These are phyloP conservation scores for Candida tropicalis DNA, from an alignment of 1,139 yeast species.

Conservation along the genomic window DNA sequence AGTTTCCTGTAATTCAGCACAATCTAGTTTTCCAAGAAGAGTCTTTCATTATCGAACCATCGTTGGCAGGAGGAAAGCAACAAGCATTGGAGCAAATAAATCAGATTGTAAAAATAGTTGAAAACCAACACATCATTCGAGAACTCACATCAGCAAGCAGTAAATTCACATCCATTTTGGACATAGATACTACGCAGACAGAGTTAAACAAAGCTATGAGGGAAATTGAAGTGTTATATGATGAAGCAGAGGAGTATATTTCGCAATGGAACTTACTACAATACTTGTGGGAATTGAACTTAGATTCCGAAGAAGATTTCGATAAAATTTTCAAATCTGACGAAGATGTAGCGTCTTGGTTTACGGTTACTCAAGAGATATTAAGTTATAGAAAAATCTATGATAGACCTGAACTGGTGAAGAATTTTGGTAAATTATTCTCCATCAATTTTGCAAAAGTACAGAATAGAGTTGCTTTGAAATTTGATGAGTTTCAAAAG, in stretches of 20 bases:
- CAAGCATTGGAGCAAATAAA: slow-evolving; percentile 17
- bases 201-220: slow-evolving; percentile 14
- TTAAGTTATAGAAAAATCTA: slow-evolving; percentile 49
- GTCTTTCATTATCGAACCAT: slow-evolving; percentile 40
- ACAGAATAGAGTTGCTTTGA: slow-evolving; percentile 54
- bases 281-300: slow-evolving; percentile 55
- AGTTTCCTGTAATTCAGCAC: slow-evolving; percentile 24
- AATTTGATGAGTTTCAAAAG: slow-evolving; percentile 62
- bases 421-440: slow-evolving; percentile 43
- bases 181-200: background rate
- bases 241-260: slow-evolving; percentile 37
- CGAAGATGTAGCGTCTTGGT: slow-evolving; percentile 19
- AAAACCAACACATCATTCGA: slow-evolving; percentile 15
- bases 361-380: slow-evolving; percentile 46
- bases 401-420: slow-evolving; percentile 46
- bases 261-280: slow-evolving; percentile 60
- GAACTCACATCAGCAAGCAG: slow-evolving; percentile 4
- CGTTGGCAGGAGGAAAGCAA: slow-evolving; percentile 25
- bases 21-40: slow-evolving; percentile 46
- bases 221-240: slow-evolving; percentile 23
- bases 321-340: slow-evolving; percentile 24
- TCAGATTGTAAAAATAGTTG: slow-evolving; percentile 17
- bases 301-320: slow-evolving; percentile 25
- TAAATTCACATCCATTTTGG: slow-evolving; percentile 4
- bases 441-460: slow-evolving; percentile 52